Evolutionary conservation across 2,329 filamentous ascomycete species (phyloP).

Genomic region (Fusarium pininemorale): DNA sequence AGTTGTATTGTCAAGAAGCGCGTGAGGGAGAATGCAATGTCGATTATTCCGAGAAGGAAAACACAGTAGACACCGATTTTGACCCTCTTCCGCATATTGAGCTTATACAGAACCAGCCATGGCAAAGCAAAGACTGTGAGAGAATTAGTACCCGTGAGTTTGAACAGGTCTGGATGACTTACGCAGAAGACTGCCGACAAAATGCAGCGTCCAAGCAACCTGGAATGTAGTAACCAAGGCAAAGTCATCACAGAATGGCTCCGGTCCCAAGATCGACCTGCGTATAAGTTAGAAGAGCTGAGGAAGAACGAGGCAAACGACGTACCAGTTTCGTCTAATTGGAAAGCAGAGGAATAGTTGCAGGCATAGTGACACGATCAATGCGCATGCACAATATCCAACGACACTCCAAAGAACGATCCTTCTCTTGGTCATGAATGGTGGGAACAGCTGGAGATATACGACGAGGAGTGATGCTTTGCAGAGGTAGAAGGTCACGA

Average conservation of each 20-base stretch:
- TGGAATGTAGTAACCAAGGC: slow-evolving; percentile 11
- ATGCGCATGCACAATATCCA: slow-evolving; percentile 3
- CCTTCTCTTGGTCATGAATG: slow-evolving; percentile 28
- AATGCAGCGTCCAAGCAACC: slow-evolving; percentile 23
- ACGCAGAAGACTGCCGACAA: slow-evolving; percentile 18
- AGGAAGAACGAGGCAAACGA: fast-evolving
- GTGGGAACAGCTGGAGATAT: slow-evolving; percentile 33
- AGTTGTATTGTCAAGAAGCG: slow-evolving; percentile 30
- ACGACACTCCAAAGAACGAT: neutral
- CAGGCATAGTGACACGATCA: slow-evolving; percentile 2
- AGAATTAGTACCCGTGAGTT: neutral
- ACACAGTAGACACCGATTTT: slow-evolving; percentile 27
- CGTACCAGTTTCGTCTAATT: slow-evolving; percentile 26
- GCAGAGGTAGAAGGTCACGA: slow-evolving; percentile 33
- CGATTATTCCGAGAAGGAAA: slow-evolving; percentile 31
- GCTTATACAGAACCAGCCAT: slow-evolving; percentile 17
- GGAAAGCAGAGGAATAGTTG: slow-evolving; percentile 30
- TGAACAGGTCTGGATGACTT: neutral
- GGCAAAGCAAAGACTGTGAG: slow-evolving; percentile 8
- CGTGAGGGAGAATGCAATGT: slow-evolving; percentile 32
- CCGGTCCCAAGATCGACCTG: neutral
- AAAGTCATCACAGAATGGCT: neutral
- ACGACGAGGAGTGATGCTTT: slow-evolving; percentile 30
- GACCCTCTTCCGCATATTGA: slow-evolving; percentile 19
- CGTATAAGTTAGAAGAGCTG: neutral